These are phyloP conservation scores for Austroboletus niveus DNA, from an alignment of 1,284 basidiomycete species.

Conservation along the genomic window DNA sequence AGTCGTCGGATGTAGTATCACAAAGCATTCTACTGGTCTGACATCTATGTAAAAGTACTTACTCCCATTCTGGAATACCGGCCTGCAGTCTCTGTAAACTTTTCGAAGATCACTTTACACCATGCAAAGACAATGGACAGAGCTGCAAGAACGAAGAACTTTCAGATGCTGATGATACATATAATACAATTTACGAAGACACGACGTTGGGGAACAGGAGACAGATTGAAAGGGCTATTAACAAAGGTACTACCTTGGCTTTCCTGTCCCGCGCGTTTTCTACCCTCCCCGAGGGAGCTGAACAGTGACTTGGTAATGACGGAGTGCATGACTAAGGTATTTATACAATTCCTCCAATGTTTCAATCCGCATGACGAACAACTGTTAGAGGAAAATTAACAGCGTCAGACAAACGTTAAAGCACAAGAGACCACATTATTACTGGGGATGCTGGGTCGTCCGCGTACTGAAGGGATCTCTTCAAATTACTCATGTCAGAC, in stretches of 20 bases:
- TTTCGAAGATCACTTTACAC: too few relatives aligned
- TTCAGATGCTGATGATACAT: too few relatives aligned
- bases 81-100: too few relatives aligned
- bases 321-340: constrained; percentile 21
- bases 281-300: constrained; percentile 4
- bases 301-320: constrained; percentile 20
- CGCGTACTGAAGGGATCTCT: constrained; percentile 6
- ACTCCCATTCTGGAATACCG: too few relatives aligned
- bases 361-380: constrained; percentile 15
- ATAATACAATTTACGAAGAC: too few relatives aligned
- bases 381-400: not conserved
- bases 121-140: too few relatives aligned
- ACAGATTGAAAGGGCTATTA: not conserved
- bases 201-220: too few relatives aligned
- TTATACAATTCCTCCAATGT: constrained; percentile 20
- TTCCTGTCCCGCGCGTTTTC: not conserved
- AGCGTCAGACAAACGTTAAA: not conserved
- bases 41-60: too few relatives aligned
- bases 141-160: too few relatives aligned
- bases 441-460: constrained; percentile 16
- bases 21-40: too few relatives aligned
- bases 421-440: not conserved
- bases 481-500: constrained; percentile 16
- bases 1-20: too few relatives aligned
- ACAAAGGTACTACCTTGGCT: too few relatives aligned